These are phyloP conservation scores for Infundibulicybe gibba DNA, from an alignment of 768 basidiomycete genomes.

Conservation along the genomic window DNA sequence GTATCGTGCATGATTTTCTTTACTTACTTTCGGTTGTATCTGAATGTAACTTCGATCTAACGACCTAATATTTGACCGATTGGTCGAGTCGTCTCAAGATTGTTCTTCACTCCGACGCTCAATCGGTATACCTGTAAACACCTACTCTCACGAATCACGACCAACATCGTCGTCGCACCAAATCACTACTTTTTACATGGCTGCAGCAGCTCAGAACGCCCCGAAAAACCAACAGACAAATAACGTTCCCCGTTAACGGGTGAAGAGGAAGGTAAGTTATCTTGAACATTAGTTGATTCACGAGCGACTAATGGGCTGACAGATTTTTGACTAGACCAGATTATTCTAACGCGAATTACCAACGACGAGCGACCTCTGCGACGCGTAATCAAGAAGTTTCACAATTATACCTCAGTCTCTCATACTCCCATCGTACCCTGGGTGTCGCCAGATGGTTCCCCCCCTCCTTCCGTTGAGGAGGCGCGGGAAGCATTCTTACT, in stretches of 20 bases:
- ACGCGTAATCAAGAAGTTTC: constrained; percentile 79
- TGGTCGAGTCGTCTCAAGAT: too few species aligned
- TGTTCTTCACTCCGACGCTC: too few species aligned
- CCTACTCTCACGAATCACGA: too few species aligned
- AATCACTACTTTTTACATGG: background rate
- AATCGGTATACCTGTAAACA: too few species aligned
- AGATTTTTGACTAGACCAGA: constrained; percentile 51
- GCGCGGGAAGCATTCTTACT: constrained; percentile 76
- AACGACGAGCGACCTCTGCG: constrained; percentile 80
- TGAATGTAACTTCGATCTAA: too few species aligned
- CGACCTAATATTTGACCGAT: too few species aligned
- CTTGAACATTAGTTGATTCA: constrained; percentile 1
- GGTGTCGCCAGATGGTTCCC: constrained; percentile 18
- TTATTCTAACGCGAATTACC: constrained; percentile 77
- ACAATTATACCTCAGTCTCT: constrained; percentile 61
- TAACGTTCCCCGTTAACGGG: constrained; percentile 43
- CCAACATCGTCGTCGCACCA: background rate
- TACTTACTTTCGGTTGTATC: too few species aligned
- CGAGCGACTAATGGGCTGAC: constrained; percentile 16
- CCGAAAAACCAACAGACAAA: constrained; percentile 17
- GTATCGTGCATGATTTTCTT: too few species aligned
- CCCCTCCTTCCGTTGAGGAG: constrained; percentile 47
- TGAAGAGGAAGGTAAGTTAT: constrained; percentile 59
- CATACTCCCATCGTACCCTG: constrained; percentile 40
- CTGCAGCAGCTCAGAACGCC: background rate